Evolutionary conservation across 192 early-diverging fungal species (phyloP).

Genomic region (Coemansia sp.): DNA sequence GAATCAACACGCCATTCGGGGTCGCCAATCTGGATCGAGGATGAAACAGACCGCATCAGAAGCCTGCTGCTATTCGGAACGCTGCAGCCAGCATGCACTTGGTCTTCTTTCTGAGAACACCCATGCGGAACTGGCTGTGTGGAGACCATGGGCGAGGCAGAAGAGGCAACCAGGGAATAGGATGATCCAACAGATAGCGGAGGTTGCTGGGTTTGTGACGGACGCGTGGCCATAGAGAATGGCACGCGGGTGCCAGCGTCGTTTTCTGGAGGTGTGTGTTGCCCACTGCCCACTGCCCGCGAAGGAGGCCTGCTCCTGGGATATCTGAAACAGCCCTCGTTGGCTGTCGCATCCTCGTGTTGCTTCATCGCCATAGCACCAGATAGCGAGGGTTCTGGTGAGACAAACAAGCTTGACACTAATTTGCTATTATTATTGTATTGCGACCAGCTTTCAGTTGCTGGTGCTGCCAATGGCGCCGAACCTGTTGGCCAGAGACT

Average conservation of each 20-base stretch:
- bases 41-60: conserved; percentile 21
- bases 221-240: conserved; percentile 3
- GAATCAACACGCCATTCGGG: conserved; percentile 56
- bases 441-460: not conserved
- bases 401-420: no score
- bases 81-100: not conserved
- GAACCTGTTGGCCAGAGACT: conserved; percentile 46
- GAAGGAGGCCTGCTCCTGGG: conserved; percentile 18
- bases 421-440: not conserved
- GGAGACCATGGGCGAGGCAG: not conserved
- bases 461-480: conserved; percentile 6
- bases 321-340: conserved; percentile 1
- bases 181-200: not conserved
- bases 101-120: not conserved
- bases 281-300: conserved; percentile 9
- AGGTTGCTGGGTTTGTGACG: not conserved
- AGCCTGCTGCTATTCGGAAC: conserved; percentile 1
- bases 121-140: not conserved
- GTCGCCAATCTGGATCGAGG: conserved; percentile 53
- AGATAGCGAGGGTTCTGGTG: not conserved
- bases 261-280: conserved; percentile 35
- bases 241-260: conserved; percentile 11
- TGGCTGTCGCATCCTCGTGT: not conserved
- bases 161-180: conserved; percentile 20
- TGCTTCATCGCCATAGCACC: not conserved